phyloP scores from a whole-genome alignment of 495 filamentous ascomycete genomes.

The Tetracladium marchalianum region DNA sequence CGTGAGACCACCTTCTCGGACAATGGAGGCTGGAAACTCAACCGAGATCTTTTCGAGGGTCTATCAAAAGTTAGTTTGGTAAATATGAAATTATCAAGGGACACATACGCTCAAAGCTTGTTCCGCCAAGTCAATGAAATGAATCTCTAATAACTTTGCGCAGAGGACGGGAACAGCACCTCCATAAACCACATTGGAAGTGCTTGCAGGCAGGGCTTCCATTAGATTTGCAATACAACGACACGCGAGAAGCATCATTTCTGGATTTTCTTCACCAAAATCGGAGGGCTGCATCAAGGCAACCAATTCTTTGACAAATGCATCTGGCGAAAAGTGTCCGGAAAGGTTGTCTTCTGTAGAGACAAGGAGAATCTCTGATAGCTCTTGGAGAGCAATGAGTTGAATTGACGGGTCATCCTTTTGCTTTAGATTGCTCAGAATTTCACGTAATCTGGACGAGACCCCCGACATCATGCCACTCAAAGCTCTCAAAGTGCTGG shows the following conservation, averaged over 20 bases:
- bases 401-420: conserved; percentile 86
- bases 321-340: conserved; percentile 89
- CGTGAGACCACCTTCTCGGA: conserved; percentile 88
- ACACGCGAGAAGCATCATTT: conserved; percentile 96
- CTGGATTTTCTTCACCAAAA: conserved; percentile 80
- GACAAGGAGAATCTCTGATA: conserved; percentile 86
- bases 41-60: conserved; percentile 96
- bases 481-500: conserved; percentile 72
- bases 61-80: conserved; percentile 27
- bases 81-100: background rate
- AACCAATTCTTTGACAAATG: conserved; percentile 92
- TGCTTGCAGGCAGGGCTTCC: conserved; percentile 89
- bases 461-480: conserved; percentile 86
- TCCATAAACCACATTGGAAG: conserved; percentile 91
- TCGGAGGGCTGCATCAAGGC: conserved; percentile 83
- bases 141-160: conserved; percentile 86
- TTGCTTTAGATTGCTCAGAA: conserved; percentile 71
- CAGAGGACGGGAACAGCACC: conserved; percentile 91
- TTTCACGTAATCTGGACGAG: conserved; percentile 68
- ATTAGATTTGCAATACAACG: conserved; percentile 95
- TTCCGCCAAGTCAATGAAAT: conserved; percentile 94
- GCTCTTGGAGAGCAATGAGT: conserved; percentile 83
- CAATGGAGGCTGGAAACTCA: conserved; percentile 92
- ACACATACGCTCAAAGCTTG: conserved; percentile 77
- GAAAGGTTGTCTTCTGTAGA: conserved; percentile 96